Evolutionary conservation across 2,329 filamentous ascomycete genomes (phyloP), one percentile per base, ranked within the genome.

Genomic region (Xylariaceae sp.): DNA sequence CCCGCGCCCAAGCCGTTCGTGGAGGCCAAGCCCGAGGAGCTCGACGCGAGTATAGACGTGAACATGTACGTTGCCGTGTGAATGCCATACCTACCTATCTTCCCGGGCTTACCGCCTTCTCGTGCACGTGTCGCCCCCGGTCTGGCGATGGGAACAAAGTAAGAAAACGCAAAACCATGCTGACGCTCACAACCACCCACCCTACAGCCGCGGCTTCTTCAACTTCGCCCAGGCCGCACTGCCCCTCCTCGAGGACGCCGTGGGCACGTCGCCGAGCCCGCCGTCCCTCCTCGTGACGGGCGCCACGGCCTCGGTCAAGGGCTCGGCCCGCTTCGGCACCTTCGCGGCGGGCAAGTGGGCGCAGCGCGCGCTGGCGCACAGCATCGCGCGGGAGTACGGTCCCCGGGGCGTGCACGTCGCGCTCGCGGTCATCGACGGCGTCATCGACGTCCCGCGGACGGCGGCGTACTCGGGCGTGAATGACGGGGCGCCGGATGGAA

Each of bases 241-340:
- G 1, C 85, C 85, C 1, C 67, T 85, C 1, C 72, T 89, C 3
- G 69, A 87, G 3, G 71, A 79, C 32, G 69, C 76, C 2, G 69
- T 74, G 4, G 54, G 63, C 26, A 61, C 57, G 8, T 65, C 66
- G 17, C 63, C 73, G 30, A 63, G 85, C 57, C 83, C 85, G 6
- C 84, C 85, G 1, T 80, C 81, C 2, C 66, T 89, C 18, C 81
- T 89, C 54, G 85, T 87, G 63, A 89, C 85, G 0, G 85, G 85
- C 22, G 85, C 85, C 0, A 89, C 85, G 0, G 85, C 84, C 1
- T 83, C 79, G 3, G 53, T 88, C 7, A 84, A 81, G 57, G 81
- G 81, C 12, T 81, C 76, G 11, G 79, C 84, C 1, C 64, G 67
- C 6, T 80, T 84, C 64, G 67, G 81, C 2, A 66, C 75, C 6